Evolutionary conservation across 805 yeast genomes (phyloP).

Genomic region (Saturnispora ahearnii): DNA sequence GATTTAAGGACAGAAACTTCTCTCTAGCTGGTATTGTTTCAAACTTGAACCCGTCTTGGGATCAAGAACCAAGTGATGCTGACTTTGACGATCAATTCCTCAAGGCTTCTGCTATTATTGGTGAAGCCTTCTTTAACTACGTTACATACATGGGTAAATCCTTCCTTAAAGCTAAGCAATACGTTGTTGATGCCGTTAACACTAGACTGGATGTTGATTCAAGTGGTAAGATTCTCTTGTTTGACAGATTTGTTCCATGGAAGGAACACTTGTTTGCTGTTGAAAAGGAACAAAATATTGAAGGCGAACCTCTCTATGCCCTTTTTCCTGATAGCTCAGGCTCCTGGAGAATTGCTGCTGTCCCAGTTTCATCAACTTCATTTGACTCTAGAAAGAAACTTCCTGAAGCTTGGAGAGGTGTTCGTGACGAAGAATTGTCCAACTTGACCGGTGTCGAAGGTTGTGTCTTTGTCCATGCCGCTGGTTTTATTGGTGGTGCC

Average conservation of each 20-base stretch:
- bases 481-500: conserved; percentile 96
- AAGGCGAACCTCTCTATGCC: conserved; percentile 60
- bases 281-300: conserved; percentile 51
- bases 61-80: conserved; percentile 53
- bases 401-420: conserved; percentile 92
- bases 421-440: conserved; percentile 78
- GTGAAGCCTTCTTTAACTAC: conserved; percentile 60
- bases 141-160: conserved; percentile 68
- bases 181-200: conserved; percentile 64
- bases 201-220: conserved; percentile 50
- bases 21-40: conserved; percentile 72
- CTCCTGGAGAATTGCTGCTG: conserved; percentile 86
- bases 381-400: conserved; percentile 81
- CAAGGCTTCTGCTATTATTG: conserved; percentile 75
- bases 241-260: conserved; percentile 87
- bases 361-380: conserved; percentile 67
- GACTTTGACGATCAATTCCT: conserved; percentile 58
- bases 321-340: conserved; percentile 66
- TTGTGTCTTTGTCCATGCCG: conserved; percentile 88
- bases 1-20: conserved; percentile 64
- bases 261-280: conserved; percentile 78
- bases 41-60: conserved; percentile 81
- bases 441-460: conserved; percentile 72
- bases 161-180: conserved; percentile 83
- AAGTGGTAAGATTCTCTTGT: conserved; percentile 65